A percentile compares a stretch with the other conserved stretches of the same genome.
Evolutionary conservation across 2,329 filamentous ascomycete genomes (phyloP).

Genomic region (Coniosporium tulheliwenetii): DNA sequence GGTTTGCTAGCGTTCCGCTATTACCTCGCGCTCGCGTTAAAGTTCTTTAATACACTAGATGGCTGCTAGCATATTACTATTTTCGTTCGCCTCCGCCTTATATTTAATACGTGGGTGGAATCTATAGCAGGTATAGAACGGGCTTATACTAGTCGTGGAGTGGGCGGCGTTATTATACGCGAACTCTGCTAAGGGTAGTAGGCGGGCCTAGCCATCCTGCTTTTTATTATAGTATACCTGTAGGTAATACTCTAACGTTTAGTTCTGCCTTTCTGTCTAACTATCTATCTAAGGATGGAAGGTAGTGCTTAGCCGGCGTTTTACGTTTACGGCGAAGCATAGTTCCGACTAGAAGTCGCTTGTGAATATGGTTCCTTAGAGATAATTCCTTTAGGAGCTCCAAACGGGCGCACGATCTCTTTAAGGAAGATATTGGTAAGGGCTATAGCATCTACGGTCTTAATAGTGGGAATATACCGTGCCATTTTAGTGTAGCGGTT

Average conservation of each 20-base stretch:
- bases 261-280: conserved; percentile 4
- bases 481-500: conserved; percentile 1
- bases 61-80: neutral
- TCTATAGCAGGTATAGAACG: too few species aligned
- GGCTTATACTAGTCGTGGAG: neutral
- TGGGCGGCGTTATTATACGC: conserved; percentile 2
- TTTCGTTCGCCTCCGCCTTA: too few species aligned
- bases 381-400: conserved; percentile 4
- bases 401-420: neutral
- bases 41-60: too few species aligned
- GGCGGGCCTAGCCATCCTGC: conserved; percentile 2
- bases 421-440: neutral
- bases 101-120: too few species aligned
- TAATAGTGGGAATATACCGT: neutral
- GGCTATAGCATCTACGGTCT: neutral
- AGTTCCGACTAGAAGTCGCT: conserved; percentile 3
- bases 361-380: conserved; percentile 4
- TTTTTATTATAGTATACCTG: neutral
- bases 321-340: conserved; percentile 2
- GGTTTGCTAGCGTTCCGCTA: too few species aligned
- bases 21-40: too few species aligned
- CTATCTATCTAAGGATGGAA: conserved; percentile 6
- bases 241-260: conserved; percentile 7
- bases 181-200: conserved; percentile 1
- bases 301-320: too few species aligned